Evolutionary conservation across 352 stramenopile genomes (phyloP).

Genomic region (Phytophthora litchii): DNA sequence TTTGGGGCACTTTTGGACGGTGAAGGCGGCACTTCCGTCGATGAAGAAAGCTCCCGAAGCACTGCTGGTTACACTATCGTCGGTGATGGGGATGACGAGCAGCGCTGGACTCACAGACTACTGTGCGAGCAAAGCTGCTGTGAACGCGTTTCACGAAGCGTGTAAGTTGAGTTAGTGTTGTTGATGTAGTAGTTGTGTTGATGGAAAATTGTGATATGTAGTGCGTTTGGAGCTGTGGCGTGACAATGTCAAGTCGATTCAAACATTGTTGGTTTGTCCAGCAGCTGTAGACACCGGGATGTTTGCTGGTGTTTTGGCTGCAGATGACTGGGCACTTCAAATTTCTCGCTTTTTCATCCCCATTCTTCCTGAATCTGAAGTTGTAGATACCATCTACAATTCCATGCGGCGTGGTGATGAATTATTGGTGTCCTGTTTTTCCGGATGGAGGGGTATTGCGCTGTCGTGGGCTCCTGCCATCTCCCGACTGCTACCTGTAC

Average conservation of each 20-base stretch:
- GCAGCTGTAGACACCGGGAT: slow-evolving; percentile 78
- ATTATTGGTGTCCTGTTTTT: slow-evolving; percentile 71
- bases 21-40: slow-evolving; percentile 61
- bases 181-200: background rate
- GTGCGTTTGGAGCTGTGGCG: slow-evolving; percentile 80
- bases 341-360: slow-evolving; percentile 52
- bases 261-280: slow-evolving; percentile 78
- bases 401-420: slow-evolving; percentile 63
- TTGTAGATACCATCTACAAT: slow-evolving; percentile 54
- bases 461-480: slow-evolving; percentile 59
- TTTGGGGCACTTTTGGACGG: slow-evolving; percentile 79
- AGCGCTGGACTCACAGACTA: slow-evolving; percentile 76
- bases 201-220: slow-evolving; percentile 26
- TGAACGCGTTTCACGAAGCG: slow-evolving; percentile 77
- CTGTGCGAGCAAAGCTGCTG: slow-evolving; percentile 76
- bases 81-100: slow-evolving; percentile 76
- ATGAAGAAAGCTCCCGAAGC: slow-evolving; percentile 57
- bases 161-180: slow-evolving; percentile 20
- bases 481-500: slow-evolving; percentile 60
- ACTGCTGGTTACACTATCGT: slow-evolving; percentile 78
- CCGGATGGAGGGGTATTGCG: slow-evolving; percentile 52
- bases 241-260: slow-evolving; percentile 58
- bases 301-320: slow-evolving; percentile 65
- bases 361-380: slow-evolving; percentile 51
- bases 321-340: slow-evolving; percentile 42